These are phyloP conservation scores for Hymenotorrendiella dingleyae DNA, from an alignment of 2,329 filamentous ascomycete species.

Conservation along the genomic window DNA sequence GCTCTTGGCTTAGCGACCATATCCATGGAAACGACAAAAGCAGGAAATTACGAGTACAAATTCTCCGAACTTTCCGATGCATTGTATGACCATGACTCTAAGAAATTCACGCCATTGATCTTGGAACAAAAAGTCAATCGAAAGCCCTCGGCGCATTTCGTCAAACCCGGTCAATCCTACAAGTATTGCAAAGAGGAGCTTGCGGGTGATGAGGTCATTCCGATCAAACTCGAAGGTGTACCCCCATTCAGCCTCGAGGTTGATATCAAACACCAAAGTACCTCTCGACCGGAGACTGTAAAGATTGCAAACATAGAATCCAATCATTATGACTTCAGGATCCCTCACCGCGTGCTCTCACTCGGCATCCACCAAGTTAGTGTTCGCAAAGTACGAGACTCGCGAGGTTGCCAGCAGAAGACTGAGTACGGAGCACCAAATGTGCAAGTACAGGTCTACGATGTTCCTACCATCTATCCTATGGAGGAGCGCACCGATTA, in stretches of 20 bases:
- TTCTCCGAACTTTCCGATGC: constrained; percentile 79
- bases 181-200: constrained; percentile 89
- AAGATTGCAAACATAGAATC: constrained; percentile 73
- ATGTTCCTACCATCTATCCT: constrained; percentile 85
- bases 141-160: constrained; percentile 75
- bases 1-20: constrained; percentile 71
- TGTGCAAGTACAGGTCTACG: constrained; percentile 87
- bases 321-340: constrained; percentile 70
- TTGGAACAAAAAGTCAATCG: constrained; percentile 81
- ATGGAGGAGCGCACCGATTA: constrained; percentile 81
- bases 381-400: constrained; percentile 84
- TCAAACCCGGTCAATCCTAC: constrained; percentile 84
- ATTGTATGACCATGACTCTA: constrained; percentile 71
- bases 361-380: constrained; percentile 85
- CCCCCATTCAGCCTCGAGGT: constrained; percentile 88
- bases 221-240: constrained; percentile 74
- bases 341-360: constrained; percentile 78
- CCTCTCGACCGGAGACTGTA: constrained; percentile 72
- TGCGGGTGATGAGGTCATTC: constrained; percentile 77
- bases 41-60: constrained; percentile 79
- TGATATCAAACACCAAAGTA: constrained; percentile 86
- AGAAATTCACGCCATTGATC: constrained; percentile 58
- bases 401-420: constrained; percentile 76
- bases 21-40: constrained; percentile 76
- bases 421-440: constrained; percentile 65